Conservation (phyloP, 108 stramenopile species). For the Pseudonitzschia pungens region DNA sequence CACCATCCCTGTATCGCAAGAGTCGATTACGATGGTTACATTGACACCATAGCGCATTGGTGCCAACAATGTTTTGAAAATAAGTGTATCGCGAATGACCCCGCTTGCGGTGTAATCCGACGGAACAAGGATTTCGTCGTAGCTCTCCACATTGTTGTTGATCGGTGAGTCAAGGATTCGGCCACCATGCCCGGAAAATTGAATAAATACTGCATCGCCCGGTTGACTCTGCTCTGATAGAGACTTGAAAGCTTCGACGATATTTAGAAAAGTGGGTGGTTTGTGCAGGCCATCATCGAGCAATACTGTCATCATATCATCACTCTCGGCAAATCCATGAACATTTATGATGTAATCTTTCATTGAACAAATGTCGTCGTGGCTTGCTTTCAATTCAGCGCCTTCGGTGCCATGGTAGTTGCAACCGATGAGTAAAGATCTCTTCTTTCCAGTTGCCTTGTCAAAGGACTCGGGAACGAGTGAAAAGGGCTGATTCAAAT, state of each 20-base stretch:
- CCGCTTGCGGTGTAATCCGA: conserved; percentile 64
- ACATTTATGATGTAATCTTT: conserved; percentile 90
- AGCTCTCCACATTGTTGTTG: conserved; percentile 58
- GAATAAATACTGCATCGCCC: conserved; percentile 85
- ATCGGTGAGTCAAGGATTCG: conserved; percentile 69
- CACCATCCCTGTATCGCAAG: conserved; percentile 79
- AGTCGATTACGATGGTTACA: conserved; percentile 78
- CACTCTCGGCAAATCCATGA: conserved; percentile 73
- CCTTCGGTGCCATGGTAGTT: conserved; percentile 65
- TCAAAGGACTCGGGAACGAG: conserved; percentile 73
- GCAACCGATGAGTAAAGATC: conserved; percentile 80
- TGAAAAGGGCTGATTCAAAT: conserved; percentile 69
- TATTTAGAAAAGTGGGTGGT: conserved; percentile 74
- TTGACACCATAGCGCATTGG: conserved; percentile 84
- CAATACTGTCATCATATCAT: conserved; percentile 71
- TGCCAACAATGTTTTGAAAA: conserved; percentile 81
- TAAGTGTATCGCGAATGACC: conserved; percentile 78
- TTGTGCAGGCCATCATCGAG: conserved; percentile 77
- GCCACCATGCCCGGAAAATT: conserved; percentile 85
- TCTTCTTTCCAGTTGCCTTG: conserved; percentile 54
- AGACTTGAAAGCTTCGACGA: conserved; percentile 71
- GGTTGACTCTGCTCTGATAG: conserved; percentile 79
- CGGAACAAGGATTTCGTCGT: conserved; percentile 80
- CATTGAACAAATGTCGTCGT: conserved; percentile 84
- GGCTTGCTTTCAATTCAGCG: conserved; percentile 77